A percentile compares a stretch with the other conserved stretches of the same genome.
phyloP scores from a whole-genome alignment of 192 early-diverging fungal species.

The Helicostylum pulchrum region DNA sequence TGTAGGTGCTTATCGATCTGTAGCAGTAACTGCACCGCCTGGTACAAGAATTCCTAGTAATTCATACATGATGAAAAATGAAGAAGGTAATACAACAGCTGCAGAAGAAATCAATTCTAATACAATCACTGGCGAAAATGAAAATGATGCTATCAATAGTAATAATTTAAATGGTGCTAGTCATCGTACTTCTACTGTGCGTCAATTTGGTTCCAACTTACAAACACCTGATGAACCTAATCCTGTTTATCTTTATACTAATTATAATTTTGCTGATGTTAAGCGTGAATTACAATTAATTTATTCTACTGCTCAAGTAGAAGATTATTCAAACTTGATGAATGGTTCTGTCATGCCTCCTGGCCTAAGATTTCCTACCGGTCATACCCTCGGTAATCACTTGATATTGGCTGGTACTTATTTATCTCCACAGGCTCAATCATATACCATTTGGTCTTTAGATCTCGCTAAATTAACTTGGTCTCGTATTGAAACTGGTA shows the following conservation, averaged over 20 bases:
- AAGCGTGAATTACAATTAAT: constrained; percentile 73
- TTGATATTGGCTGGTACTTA: constrained; percentile 71
- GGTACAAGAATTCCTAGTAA: constrained; percentile 11
- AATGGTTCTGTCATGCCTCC: constrained; percentile 62
- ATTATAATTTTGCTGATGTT: constrained; percentile 79
- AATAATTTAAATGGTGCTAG: not conserved
- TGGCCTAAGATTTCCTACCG: constrained; percentile 74
- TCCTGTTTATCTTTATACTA: constrained; percentile 73
- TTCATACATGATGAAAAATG: constrained; percentile 14
- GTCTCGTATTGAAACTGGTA: constrained; percentile 67
- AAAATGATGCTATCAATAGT: not conserved
- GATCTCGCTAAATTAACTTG: constrained; percentile 60
- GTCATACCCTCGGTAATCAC: constrained; percentile 65
- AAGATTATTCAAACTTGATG: constrained; percentile 70
- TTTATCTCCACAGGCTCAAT: constrained; percentile 61
- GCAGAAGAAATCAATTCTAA: not conserved
- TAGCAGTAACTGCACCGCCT: constrained; percentile 56
- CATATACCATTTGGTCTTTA: constrained; percentile 72
- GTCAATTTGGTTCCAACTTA: constrained; percentile 16
- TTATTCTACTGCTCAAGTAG: constrained; percentile 52
- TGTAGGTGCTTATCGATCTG: constrained; percentile 76
- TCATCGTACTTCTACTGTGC: constrained; percentile 4
- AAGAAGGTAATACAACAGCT: constrained; percentile 20
- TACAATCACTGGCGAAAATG: not conserved
- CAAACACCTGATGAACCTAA: constrained; percentile 48